Percentiles rank a stretch among this genome's conserved stretches.
Conservation (phyloP, 2,329 filamentous ascomycete species). For the Knufia fluminis region DNA sequence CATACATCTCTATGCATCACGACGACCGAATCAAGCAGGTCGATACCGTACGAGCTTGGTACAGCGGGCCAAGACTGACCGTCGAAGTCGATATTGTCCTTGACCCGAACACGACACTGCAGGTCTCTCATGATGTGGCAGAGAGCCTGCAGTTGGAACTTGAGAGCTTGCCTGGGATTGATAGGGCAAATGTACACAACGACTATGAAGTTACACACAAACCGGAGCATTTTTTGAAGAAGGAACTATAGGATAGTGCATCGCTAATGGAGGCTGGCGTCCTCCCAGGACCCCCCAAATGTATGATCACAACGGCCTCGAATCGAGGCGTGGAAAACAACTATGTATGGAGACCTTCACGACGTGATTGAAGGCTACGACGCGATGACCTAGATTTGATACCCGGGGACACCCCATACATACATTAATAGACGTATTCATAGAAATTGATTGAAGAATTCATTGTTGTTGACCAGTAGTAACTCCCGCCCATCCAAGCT, state of each 20-base stretch:
- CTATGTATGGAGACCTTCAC: too few species aligned
- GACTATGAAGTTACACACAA: conserved; percentile 96
- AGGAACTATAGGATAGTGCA: conserved; percentile 53
- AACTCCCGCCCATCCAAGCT: too few species aligned
- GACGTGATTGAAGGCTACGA: too few species aligned
- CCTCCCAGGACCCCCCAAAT: too few species aligned
- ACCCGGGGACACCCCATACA: too few species aligned
- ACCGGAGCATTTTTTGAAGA: conserved; percentile 69
- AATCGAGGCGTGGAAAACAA: too few species aligned
- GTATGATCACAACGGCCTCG: too few species aligned
- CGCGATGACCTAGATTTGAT: too few species aligned
- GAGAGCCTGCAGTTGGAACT: conserved; percentile 91
- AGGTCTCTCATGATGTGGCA: conserved; percentile 80
- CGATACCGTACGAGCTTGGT: conserved; percentile 91
- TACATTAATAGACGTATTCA: too few species aligned
- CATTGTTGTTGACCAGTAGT: too few species aligned
- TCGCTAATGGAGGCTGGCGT: too few species aligned
- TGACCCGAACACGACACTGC: conserved; percentile 62
- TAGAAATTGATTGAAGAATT: too few species aligned
- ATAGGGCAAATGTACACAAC: conserved; percentile 91
- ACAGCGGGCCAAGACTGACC: conserved; percentile 77
- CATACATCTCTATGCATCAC: conserved; percentile 92
- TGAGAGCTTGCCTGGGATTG: conserved; percentile 82
- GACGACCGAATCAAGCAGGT: conserved; percentile 72
- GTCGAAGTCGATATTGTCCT: conserved; percentile 97